phyloP scores from a whole-genome alignment of 1,284 basidiomycete genomes.

The Ustilago sp. region DNA sequence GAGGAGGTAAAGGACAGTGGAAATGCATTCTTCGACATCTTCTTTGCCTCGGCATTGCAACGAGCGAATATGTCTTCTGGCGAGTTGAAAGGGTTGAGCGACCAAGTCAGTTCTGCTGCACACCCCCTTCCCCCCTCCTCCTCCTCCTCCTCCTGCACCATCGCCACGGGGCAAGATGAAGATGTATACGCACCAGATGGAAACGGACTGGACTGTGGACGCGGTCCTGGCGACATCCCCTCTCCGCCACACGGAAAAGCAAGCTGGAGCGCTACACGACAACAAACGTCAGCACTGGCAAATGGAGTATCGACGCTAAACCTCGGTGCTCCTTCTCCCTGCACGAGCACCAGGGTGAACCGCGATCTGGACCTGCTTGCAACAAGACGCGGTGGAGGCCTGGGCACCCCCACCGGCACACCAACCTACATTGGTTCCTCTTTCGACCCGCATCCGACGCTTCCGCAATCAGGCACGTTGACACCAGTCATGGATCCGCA shows the following conservation, averaged over 20 bases:
- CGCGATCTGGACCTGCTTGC: slow-evolving; percentile 29
- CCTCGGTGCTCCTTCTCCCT: slow-evolving; percentile 19
- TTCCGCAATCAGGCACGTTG: slow-evolving; percentile 40
- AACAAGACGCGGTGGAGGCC: slow-evolving; percentile 54
- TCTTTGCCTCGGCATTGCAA: slow-evolving; percentile 48
- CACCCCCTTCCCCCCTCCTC: slow-evolving; percentile 20
- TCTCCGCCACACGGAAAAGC: background rate
- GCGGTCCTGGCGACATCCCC: slow-evolving; percentile 45
- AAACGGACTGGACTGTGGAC: slow-evolving; percentile 50
- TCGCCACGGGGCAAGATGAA: background rate
- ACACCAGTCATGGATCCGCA: slow-evolving; percentile 66
- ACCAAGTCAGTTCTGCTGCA: slow-evolving; percentile 15
- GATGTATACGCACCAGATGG: slow-evolving; percentile 47
- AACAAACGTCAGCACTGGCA: slow-evolving; percentile 24
- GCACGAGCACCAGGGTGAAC: slow-evolving; percentile 13
- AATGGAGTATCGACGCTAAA: slow-evolving; percentile 40
- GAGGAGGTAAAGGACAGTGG: slow-evolving; percentile 8
- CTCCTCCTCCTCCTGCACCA: background rate
- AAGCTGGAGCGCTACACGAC: background rate
- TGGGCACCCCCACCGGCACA: slow-evolving; percentile 63
- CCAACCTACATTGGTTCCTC: slow-evolving; percentile 55
- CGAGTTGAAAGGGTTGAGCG: slow-evolving; percentile 30
- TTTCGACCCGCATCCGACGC: slow-evolving; percentile 30
- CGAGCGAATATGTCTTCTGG: slow-evolving; percentile 47
- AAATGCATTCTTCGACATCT: slow-evolving; percentile 45